Evolutionary conservation across 352 stramenopile genomes (phyloP).

Genomic region (Globisporangium parvum): DNA sequence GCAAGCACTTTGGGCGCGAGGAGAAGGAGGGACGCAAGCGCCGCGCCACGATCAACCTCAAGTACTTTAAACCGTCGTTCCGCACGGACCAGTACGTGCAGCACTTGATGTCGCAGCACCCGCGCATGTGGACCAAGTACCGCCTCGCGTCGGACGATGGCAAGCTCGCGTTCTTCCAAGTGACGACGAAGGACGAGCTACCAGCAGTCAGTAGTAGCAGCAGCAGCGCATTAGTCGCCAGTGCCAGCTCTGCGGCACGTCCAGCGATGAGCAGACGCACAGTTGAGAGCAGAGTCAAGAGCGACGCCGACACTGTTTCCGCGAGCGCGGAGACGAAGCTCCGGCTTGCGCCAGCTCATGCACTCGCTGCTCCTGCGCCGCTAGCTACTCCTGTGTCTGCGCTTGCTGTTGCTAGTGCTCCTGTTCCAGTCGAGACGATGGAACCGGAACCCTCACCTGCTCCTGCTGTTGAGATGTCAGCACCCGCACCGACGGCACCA

Average conservation of each 20-base stretch:
- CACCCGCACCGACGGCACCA: not conserved
- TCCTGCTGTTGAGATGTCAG: no score
- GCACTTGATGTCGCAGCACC: constrained; percentile 55
- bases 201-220: not conserved
- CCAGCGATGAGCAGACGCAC: no score
- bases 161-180: constrained; percentile 46
- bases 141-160: constrained; percentile 31
- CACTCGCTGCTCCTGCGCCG: no score
- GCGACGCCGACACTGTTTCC: no score
- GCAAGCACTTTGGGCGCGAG: constrained; percentile 58
- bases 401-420: no score
- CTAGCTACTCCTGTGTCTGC: no score
- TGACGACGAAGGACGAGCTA: not conserved
- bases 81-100: constrained; percentile 71
- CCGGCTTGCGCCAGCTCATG: no score
- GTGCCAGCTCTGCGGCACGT: not conserved
- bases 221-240: not conserved
- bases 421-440: no score
- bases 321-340: no score
- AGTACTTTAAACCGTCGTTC: constrained; percentile 62
- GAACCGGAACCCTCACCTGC: no score
- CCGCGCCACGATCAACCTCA: constrained; percentile 50
- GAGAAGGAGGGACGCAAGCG: constrained; percentile 46
- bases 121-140: constrained; percentile 39
- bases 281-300: no score